Base-by-base conservation (phyloP, 805 yeast species). In the Metschnikowia santaceciliae region DNA sequence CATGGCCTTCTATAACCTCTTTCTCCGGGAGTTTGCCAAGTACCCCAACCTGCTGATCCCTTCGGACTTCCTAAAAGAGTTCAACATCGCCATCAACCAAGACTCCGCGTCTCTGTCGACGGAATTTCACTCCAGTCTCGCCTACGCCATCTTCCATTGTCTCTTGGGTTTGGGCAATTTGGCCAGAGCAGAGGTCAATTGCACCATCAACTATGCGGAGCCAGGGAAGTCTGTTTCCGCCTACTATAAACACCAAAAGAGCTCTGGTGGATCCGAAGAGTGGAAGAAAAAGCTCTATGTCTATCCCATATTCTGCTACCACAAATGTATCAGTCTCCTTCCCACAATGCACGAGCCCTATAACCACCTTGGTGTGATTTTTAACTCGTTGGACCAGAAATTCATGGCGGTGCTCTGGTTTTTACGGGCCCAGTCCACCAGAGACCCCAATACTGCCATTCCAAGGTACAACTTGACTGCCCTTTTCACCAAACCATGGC, bases 291-390 rank as follows among this genome's bases (percentile, higher is more conserved):
- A 56, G 32, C 67, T 67, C 6, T 72, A 63, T 48, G 49, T 55
- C 3, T 62, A 57, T 43, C 58, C 76, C 2, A 52, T 71, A 32
- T 58, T 56, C 32, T 67, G 61, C 54, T 81, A 83, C 58, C 74
- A 78, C 45, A 64, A 73, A 42, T 82, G 89, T 17, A 76, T 81
- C 32, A 60, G 79, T 26, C 66, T 86, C 17, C 64, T 84, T 26
- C 91, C 92, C 1, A 80, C 88, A 0, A 72, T 83, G 50, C 87
- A 87, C 48, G 90, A 84, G 58, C 84, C 82, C 30, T 79, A 79
- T 57, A 81, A 81, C 56, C 83, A 81, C 56, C 73, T 80, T 44
- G 88, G 84, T 2, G 77, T 72, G 61, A 69, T 74, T 20, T 55
- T 59, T 53, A 72, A 73, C 52, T 46, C 63, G n/a, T 51, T 71